A percentile compares a stretch with the other conserved stretches of the same genome.
Evolutionary conservation across 1,284 basidiomycete species (phyloP).

Genomic region (Prillingera fragicola): DNA sequence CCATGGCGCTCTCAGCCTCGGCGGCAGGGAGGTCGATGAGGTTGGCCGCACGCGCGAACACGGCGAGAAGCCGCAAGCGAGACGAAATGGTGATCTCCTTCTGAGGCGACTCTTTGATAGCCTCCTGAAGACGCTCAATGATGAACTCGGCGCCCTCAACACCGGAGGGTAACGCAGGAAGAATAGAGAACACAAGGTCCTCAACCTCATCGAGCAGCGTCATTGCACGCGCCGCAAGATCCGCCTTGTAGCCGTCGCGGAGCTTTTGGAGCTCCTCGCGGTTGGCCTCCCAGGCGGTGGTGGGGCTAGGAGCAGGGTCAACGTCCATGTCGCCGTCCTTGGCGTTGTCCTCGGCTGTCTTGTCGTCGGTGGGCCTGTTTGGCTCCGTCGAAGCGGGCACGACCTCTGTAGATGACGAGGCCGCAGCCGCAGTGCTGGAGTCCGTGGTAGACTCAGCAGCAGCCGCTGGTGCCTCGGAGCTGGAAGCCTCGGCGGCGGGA

Average conservation of each 20-base stretch:
- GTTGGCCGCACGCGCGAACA: slow-evolving; percentile 51
- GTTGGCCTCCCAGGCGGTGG: slow-evolving; percentile 10
- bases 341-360: slow-evolving; percentile 11
- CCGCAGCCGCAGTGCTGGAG: neutral
- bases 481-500: slow-evolving; percentile 10
- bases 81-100: slow-evolving; percentile 58
- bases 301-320: slow-evolving; percentile 13
- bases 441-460: neutral
- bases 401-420: neutral
- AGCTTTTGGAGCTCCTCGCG: slow-evolving; percentile 56
- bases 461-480: slow-evolving; percentile 5
- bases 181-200: slow-evolving; percentile 82
- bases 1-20: slow-evolving; percentile 53
- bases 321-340: slow-evolving; percentile 22
- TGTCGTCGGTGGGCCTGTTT: neutral
- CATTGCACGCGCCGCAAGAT: slow-evolving; percentile 65
- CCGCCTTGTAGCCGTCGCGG: slow-evolving; percentile 62
- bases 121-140: slow-evolving; percentile 20
- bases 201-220: slow-evolving; percentile 79
- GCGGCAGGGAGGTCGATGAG: slow-evolving; percentile 24
- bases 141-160: slow-evolving; percentile 46
- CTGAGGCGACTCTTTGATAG: slow-evolving; percentile 52
- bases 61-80: slow-evolving; percentile 75
- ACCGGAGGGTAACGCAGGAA: slow-evolving; percentile 59
- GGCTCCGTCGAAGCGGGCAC: neutral